Base-by-base conservation (phyloP, 306 rosid species). In the Ormosia emarginata region DNA sequence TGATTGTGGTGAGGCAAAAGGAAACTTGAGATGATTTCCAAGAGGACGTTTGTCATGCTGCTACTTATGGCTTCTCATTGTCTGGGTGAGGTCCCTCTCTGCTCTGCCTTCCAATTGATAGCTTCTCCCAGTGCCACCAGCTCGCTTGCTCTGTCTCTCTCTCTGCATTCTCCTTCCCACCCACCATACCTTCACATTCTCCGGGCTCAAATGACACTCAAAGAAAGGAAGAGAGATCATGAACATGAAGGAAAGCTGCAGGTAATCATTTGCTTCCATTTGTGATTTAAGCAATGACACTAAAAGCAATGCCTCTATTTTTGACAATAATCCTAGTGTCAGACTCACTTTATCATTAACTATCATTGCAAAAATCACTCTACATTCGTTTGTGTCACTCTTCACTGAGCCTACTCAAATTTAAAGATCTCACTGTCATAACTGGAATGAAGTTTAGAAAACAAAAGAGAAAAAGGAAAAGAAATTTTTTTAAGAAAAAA, bases 231-330 rank as follows among this genome's bases (percentile, higher is more conserved):
- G 74, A 67, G 66, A 73, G 53, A 80, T 59, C 50, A 80, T 71
- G 73, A 81, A 34, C 81, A 81, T 56, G 78, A 63, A 12, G n/a
- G 44, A 55, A 81, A 82, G 41, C 58, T 43, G 80, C 79, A 5
- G 30, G 64, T 63, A 44, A 84, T 75, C 79, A 84, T 86, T 79
- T 41, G 70, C 83, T 83, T 47, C 85, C 86, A 83, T 83, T 33
- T 83, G 84, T 70, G 69, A 85, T 37, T 61, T 78, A 73, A 75
- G 83, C 86, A 85, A 84, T 84, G 82, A 73, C 82, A 69, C 82
- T 61, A 76, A 79, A 80, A 49, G 71, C 53, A 73, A 83, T 81
- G 81, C 83, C 83, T 47, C 6, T 43, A 2, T 65, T 64, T 73
- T 44, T 2, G 15, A 55, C 85, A 71, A 49, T 62, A 72, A 82